Percentiles rank a stretch among this genome's conserved stretches.
phyloP scores from a whole-genome alignment of 768 basidiomycete genomes.

The Tricholoma flavovirens region DNA sequence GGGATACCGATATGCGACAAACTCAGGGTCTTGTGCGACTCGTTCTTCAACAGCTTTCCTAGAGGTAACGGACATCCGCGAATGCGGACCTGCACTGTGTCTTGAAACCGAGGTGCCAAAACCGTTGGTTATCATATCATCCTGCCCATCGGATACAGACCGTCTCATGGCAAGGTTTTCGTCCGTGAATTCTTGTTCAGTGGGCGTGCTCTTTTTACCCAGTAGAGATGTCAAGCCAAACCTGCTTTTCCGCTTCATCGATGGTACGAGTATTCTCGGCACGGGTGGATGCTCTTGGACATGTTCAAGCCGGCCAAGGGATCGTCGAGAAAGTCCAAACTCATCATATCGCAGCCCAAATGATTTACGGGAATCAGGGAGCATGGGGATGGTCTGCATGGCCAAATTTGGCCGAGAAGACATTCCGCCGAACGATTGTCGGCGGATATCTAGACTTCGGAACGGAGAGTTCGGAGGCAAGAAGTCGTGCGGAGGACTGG shows the following conservation, averaged over 20 bases:
- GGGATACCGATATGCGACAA: constrained; percentile 84
- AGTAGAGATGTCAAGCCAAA: constrained; percentile 65
- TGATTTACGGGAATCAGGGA: constrained; percentile 27
- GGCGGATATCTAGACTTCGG: constrained; percentile 47
- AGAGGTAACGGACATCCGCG: constrained; percentile 59
- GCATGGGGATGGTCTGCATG: constrained; percentile 45
- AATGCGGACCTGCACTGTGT: constrained; percentile 38
- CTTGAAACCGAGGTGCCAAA: constrained; percentile 48
- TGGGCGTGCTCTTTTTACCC: constrained; percentile 44
- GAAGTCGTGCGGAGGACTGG: constrained; percentile 44
- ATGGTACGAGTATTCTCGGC: constrained; percentile 25
- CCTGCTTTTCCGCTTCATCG: constrained; percentile 63
- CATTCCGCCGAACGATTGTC: constrained; percentile 75
- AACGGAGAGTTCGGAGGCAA: constrained; percentile 61
- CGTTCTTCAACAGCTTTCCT: constrained; percentile 71
- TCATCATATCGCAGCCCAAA: constrained; percentile 55
- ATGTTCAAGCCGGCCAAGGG: constrained; percentile 42
- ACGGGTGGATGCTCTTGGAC: constrained; percentile 21
- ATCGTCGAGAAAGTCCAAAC: constrained; percentile 64
- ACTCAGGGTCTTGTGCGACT: constrained; percentile 81
- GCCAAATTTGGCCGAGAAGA: constrained; percentile 49
- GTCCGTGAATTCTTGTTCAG: constrained; percentile 28
- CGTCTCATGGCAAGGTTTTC: constrained; percentile 33
- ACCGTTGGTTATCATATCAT: constrained; percentile 39
- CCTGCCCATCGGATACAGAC: constrained; percentile 42